Evolutionary conservation across 1,284 basidiomycete genomes (phyloP).

Genomic region (Malassezia sp.): DNA sequence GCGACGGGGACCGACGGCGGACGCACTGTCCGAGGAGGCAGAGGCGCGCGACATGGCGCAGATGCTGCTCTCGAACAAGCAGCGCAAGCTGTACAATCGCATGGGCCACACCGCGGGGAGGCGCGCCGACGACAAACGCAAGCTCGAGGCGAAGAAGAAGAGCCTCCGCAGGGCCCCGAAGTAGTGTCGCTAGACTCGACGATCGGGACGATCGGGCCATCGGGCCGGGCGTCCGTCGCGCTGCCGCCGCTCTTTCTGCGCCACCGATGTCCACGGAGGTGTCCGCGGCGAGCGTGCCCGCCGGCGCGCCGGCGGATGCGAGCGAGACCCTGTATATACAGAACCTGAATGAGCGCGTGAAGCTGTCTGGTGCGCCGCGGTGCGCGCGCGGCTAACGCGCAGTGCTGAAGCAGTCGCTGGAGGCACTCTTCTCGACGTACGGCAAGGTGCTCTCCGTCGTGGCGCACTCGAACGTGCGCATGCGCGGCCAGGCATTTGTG

Average conservation of each 20-base stretch:
- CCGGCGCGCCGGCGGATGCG: background rate
- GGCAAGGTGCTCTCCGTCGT: slow-evolving; percentile 82
- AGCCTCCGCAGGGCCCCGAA: slow-evolving; percentile 15
- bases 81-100: slow-evolving; percentile 88
- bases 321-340: slow-evolving; percentile 84
- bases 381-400: background rate
- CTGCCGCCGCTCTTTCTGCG: background rate
- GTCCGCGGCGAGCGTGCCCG: background rate
- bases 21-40: slow-evolving; percentile 56
- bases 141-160: slow-evolving; percentile 38
- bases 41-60: slow-evolving; percentile 62
- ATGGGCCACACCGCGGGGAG: slow-evolving; percentile 80
- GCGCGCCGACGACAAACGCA: slow-evolving; percentile 57
- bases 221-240: background rate
- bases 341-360: slow-evolving; percentile 94
- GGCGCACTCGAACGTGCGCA: slow-evolving; percentile 80
- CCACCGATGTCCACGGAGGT: background rate
- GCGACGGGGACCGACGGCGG: slow-evolving; percentile 36
- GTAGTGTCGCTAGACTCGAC: background rate
- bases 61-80: slow-evolving; percentile 96
- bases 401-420: slow-evolving; percentile 79
- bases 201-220: slow-evolving; percentile 6
- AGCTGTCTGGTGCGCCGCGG: slow-evolving; percentile 51
- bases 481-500: slow-evolving; percentile 97
- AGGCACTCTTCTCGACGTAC: slow-evolving; percentile 82